Percentiles rank a stretch among this genome's conserved stretches.
These are phyloP conservation scores for Lachnellula hyalina DNA, from an alignment of 2,329 filamentous ascomycete genomes.

Conservation along the genomic window DNA sequence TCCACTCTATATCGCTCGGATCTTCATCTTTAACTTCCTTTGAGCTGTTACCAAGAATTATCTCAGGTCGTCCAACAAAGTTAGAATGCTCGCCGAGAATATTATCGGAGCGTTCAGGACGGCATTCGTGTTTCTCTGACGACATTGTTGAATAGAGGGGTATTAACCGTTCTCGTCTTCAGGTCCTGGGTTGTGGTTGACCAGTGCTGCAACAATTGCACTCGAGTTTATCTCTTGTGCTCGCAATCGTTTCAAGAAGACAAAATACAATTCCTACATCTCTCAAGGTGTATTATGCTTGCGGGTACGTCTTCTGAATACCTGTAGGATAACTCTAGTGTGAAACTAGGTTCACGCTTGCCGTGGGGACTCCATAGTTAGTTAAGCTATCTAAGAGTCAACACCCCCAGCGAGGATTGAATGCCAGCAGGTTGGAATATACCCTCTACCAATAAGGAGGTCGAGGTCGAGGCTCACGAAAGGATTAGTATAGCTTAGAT, in stretches of 20 bases:
- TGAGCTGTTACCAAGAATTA: slow-evolving; percentile 6
- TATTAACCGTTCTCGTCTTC: neutral
- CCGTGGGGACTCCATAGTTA: too few relatives aligned
- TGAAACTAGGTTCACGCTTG: neutral
- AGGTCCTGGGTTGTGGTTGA: neutral
- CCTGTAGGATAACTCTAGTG: neutral
- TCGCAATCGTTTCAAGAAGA: neutral
- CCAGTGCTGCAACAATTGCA: neutral
- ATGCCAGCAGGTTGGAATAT: too few relatives aligned
- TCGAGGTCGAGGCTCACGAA: too few relatives aligned
- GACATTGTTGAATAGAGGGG: slow-evolving; percentile 7
- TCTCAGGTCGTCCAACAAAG: slow-evolving; percentile 7
- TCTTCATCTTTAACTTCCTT: slow-evolving; percentile 3
- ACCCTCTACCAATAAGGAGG: too few relatives aligned
- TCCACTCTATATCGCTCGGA: slow-evolving; percentile 5
- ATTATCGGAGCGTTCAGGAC: slow-evolving; percentile 9
- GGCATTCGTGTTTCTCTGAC: slow-evolving; percentile 4
- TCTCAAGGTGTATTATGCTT: neutral
- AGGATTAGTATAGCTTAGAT: too few relatives aligned
- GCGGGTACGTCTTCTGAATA: neutral
- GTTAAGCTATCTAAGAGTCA: too few relatives aligned
- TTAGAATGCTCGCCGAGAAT: slow-evolving; percentile 9
- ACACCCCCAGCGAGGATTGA: too few relatives aligned
- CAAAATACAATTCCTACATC: neutral
- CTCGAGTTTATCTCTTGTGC: neutral